Evolutionary conservation across 1,284 basidiomycete genomes (phyloP).

Genomic region (Fomes fomentarius): DNA sequence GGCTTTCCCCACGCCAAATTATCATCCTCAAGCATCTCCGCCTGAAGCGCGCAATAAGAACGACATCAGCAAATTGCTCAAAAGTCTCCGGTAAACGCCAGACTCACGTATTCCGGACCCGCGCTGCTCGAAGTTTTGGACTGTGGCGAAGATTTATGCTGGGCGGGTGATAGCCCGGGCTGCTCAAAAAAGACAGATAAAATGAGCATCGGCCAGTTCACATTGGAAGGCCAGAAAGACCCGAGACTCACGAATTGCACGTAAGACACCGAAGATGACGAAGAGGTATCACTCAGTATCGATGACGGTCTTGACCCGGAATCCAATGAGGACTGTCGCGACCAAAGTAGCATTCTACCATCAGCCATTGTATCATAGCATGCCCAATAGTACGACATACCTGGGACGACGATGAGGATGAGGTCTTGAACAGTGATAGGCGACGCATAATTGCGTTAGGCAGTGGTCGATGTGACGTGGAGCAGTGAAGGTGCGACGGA

Average conservation of each 20-base stretch:
- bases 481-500: not conserved
- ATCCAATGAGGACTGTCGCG: slow-evolving; percentile 12
- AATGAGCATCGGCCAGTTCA: no score
- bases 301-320: slow-evolving; percentile 12
- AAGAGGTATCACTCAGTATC: slow-evolving; percentile 8
- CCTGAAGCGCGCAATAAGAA: slow-evolving; percentile 11
- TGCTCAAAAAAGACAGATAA: not conserved
- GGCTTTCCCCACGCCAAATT: slow-evolving; percentile 29
- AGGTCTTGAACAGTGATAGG: slow-evolving; percentile 20
- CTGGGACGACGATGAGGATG: slow-evolving; percentile 13
- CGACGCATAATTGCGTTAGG: slow-evolving; percentile 7
- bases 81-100: not conserved
- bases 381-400: slow-evolving; percentile 1
- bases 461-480: not conserved
- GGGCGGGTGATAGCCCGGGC: slow-evolving; percentile 10
- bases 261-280: slow-evolving; percentile 11
- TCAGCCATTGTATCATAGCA: no score
- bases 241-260: slow-evolving; percentile 13
- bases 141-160: slow-evolving; percentile 1
- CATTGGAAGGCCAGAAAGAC: no score
- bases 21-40: slow-evolving; percentile 31
- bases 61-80: not conserved
- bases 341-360: not conserved
- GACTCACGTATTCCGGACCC: slow-evolving; percentile 14
- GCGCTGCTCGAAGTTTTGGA: not conserved